phyloP scores from a whole-genome alignment of 306 rosid genomes.

The Medicago ruthenica region DNA sequence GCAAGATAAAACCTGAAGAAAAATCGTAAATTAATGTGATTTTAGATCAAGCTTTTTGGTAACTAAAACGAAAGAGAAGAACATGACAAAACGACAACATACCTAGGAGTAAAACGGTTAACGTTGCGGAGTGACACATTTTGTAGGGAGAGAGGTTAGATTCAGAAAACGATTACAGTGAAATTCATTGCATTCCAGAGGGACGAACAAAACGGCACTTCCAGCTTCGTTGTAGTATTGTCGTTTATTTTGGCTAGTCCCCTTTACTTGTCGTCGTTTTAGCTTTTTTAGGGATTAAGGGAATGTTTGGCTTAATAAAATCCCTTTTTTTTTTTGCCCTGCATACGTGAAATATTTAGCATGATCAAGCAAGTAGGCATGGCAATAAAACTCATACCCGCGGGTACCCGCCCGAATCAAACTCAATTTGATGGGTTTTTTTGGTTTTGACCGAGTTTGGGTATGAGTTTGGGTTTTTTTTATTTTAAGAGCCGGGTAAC shows the following conservation, averaged over 20 bases:
- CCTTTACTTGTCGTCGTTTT: too few relatives aligned
- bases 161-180: slow-evolving; percentile 18
- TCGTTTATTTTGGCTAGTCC: background rate
- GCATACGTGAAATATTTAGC: too few relatives aligned
- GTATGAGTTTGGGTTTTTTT: too few relatives aligned
- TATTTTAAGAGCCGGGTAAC: too few relatives aligned
- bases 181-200: slow-evolving; percentile 10
- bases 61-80: slow-evolving; percentile 2
- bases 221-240: slow-evolving; percentile 1
- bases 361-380: too few relatives aligned
- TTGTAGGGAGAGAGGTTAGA: slow-evolving; percentile 32
- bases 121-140: slow-evolving; percentile 37
- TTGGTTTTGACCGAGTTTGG: too few relatives aligned
- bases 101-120: slow-evolving; percentile 44
- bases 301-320: too few relatives aligned
- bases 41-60: background rate
- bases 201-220: slow-evolving; percentile 8
- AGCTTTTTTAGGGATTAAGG: too few relatives aligned
- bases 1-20: slow-evolving; percentile 61
- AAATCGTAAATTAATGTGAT: background rate
- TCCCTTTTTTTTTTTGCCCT: too few relatives aligned
- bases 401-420: too few relatives aligned
- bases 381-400: too few relatives aligned
- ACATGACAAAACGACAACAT: slow-evolving; percentile 29
- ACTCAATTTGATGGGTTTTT: too few relatives aligned